Evolutionary conservation across 73 alveolate species (phyloP).

Genomic region (Paramecium octaurelia): DNA sequence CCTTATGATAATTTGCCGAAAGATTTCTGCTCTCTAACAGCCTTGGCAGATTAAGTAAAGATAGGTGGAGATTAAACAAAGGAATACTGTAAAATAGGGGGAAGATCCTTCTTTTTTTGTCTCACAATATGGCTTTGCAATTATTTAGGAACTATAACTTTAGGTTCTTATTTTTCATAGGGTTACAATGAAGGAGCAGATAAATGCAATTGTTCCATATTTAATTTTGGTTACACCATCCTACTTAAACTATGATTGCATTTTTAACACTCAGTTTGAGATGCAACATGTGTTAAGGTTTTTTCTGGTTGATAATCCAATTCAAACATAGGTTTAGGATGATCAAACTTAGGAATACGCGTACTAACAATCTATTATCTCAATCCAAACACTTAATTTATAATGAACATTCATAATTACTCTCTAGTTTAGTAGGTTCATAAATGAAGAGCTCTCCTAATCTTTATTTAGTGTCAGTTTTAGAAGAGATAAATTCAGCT

Average conservation of each 20-base stretch:
- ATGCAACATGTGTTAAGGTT: neutral
- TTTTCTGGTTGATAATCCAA: neutral
- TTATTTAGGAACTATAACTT: neutral
- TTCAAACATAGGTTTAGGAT: constrained; percentile 37
- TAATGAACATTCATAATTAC: neutral
- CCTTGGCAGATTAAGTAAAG: neutral
- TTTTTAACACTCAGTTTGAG: constrained; percentile 13
- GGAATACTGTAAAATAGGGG: neutral
- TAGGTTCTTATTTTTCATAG: neutral
- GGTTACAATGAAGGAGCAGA: neutral
- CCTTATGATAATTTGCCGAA: neutral
- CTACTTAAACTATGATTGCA: constrained; percentile 16
- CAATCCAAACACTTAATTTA: neutral
- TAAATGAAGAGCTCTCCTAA: constrained; percentile 33
- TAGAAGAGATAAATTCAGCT: constrained; percentile 40
- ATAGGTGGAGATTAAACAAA: neutral
- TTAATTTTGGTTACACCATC: neutral
- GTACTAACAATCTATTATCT: constrained; percentile 14
- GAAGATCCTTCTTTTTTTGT: neutral
- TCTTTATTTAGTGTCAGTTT: constrained; percentile 33
- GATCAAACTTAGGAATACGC: neutral
- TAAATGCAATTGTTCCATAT: neutral
- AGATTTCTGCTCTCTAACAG: neutral
- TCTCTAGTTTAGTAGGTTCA: constrained; percentile 27
- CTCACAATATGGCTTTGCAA: neutral